Base-by-base conservation (phyloP, 805 yeast species). In the Candida qinlingensis region DNA sequence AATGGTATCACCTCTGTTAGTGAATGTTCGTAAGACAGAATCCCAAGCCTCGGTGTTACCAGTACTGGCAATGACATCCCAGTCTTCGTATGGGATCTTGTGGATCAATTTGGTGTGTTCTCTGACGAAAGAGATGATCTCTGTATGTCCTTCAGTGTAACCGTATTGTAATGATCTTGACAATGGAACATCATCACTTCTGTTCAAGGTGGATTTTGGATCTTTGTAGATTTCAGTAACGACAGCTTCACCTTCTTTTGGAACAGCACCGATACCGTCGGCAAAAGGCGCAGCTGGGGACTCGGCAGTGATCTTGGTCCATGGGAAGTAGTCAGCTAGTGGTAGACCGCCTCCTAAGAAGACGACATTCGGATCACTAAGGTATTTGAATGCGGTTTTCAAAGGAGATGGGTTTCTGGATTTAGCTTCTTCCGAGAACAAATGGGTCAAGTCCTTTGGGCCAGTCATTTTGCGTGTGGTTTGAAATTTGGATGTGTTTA, bases 291-390 rank as follows among this genome's bases (percentile, higher is more conserved):
- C 85, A 10, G 81, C 74, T 48, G 96, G 96, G 6, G 89, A 73
- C 48, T 79, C 80, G 11, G 85, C 84, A 26, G 75, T 65, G 49
- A 92, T 65, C 55, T 81, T 79, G 60, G 90, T 88, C 77, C 92
- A 88, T 40, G 99, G 98, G 77, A 92, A 92, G 69, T 87, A 86
- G 54, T 86, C 92, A 28, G 96, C 72, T 65, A 88, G 71, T 11
- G 99, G 99, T 58, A 92, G 77, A 7, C 99, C 99, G 59, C 98
- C 99, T 47, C 97, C 98, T 48, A 92, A 77, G 64, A 90, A 91
- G 48, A 89, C 82, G 62, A 94, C 74, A 46, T 83, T 80, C 34
- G 96, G 96, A 54, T 79, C 76, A 39, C 73, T 71, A 61, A 73
- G 85, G 72, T 86, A 85, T 63, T 81, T 81, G 74, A 92, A 88